Evolutionary conservation across 805 yeast genomes (phyloP).

Genomic region (Pichia paraexigua): DNA sequence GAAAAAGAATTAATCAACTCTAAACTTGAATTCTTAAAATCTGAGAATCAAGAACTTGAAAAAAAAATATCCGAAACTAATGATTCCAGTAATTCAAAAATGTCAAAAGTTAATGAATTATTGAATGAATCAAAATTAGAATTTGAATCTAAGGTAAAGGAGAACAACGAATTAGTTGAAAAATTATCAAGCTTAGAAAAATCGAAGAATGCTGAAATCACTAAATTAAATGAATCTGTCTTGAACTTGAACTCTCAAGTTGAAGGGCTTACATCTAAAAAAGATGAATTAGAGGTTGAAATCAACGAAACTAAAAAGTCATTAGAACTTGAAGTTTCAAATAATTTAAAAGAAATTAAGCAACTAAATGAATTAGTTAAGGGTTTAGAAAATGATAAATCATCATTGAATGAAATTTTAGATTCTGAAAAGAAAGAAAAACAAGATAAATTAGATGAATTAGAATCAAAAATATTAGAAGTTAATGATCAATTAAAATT

Average conservation of each 20-base stretch:
- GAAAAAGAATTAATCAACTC: background rate
- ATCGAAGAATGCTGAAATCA: background rate
- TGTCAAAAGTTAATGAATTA: background rate
- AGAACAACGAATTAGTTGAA: background rate
- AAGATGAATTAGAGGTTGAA: background rate
- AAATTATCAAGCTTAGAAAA: background rate
- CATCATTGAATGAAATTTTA: background rate
- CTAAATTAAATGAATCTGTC: background rate
- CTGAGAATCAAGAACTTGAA: background rate
- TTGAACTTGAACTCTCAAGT: background rate
- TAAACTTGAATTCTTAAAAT: background rate
- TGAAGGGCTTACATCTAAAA: background rate
- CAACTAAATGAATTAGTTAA: slow-evolving; percentile 28
- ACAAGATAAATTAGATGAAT: background rate
- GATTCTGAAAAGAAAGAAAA: slow-evolving; percentile 14
- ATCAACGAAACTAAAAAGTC: background rate
- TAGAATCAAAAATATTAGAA: background rate
- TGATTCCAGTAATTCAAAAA: background rate
- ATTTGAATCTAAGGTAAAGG: background rate
- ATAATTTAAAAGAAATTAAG: slow-evolving; percentile 43
- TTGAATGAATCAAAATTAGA: background rate
- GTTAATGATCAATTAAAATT: background rate
- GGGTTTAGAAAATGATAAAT: background rate
- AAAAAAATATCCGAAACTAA: background rate
- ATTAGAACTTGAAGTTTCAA: background rate